Base-by-base conservation (phyloP, 495 filamentous ascomycete genomes). In the Tirmania nivea region DNA sequence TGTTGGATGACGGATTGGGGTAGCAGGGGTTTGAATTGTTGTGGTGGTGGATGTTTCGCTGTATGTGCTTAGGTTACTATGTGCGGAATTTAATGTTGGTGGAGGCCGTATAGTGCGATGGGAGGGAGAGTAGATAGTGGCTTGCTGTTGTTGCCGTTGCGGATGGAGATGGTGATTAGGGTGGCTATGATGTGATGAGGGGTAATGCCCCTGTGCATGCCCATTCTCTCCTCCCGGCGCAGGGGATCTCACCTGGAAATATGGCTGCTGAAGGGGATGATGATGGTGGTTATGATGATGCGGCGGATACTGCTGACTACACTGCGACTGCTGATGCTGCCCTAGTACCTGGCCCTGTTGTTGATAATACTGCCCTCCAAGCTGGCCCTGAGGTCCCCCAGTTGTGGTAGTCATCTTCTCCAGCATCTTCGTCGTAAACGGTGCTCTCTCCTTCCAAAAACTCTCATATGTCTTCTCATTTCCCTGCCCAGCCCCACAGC, bases 381-480 rank as follows among this genome's bases (percentile, higher is more conserved):
- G 5, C 39, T 19, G 14, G 17, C 39, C 0, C 12, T 19, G 14
- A 45, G 14, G 0, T 3, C 39, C 39, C 12, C 39, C 39, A 19
- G 39, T 14, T 2, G 49, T 12, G 49, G 58, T 55, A 53, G 59
- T 54, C 51, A 61, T 61, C 35, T 53, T 56, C 49, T 60, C 55
- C 12, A 64, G 54, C 49, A 64, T 60, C 51, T 61, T 64, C 42
- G 63, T 57, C 42, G 63, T 57, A 53, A 63, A 60, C 36, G 62
- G 60, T 34, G 57, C 54, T 25, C 69, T 67, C 35, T 68, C 63
- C 17, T 66, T 65, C 69, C 69, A 69, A 50, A 69, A 70, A 11
- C 60, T 59, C 42, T 68, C 66, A 56, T 69, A 70, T 14, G 69
- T 65, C 49, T 52, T 61, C 35, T 50, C 60, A 21, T 53, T 17